Base-by-base conservation (phyloP, 306 rosid genomes). In the Acacia acuminata region DNA sequence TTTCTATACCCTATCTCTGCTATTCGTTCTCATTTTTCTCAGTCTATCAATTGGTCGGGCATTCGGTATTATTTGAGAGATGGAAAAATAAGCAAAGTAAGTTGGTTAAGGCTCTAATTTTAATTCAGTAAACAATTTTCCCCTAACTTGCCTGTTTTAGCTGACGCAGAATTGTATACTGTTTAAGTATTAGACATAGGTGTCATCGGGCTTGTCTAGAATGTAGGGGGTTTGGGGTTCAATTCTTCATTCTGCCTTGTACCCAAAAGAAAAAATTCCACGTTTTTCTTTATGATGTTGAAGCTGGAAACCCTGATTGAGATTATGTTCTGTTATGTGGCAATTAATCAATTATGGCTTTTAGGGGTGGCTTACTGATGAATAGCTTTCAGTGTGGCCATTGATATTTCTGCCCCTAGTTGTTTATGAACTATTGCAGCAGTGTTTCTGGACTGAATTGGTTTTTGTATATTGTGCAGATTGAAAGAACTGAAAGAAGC, bases 31-130 rank as follows among this genome's bases (percentile, higher is more conserved):
- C 98, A 96, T 86, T 90, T 92, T 81, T 81, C 97, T 75, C 97
- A 96, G 73, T 91, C 92, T 32, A 96, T 96, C 86, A 96, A 92
- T 71, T 96, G 99, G 99, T 96, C 99, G 22, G 99, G 99, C 53
- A 96, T 92, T 63, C 82, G 88, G 47, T 96, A 96, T 79, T 83
- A 96, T 87, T 86, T 96, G 82, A 92, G 89, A 88, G 91, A 91
- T 76, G 99, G 99, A 65, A 96, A 92, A 91, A 87, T 96, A 80
- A 73, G 25, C 80, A 90, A 91, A 95, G 99, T 96, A 89, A 74
- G 80, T 77, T 79, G 53, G 69, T 77, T 22, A 55, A 47, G 73
- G n/a, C 56, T 80, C 77, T 71, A 40, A 82, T 75, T 75, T 34
- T 70, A 53, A 75, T 80, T 55, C 32, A 71, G 65, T 32, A 64